These are phyloP conservation scores for Coemansia sp. DNA, from an alignment of 192 early-diverging fungal species.

Conservation along the genomic window DNA sequence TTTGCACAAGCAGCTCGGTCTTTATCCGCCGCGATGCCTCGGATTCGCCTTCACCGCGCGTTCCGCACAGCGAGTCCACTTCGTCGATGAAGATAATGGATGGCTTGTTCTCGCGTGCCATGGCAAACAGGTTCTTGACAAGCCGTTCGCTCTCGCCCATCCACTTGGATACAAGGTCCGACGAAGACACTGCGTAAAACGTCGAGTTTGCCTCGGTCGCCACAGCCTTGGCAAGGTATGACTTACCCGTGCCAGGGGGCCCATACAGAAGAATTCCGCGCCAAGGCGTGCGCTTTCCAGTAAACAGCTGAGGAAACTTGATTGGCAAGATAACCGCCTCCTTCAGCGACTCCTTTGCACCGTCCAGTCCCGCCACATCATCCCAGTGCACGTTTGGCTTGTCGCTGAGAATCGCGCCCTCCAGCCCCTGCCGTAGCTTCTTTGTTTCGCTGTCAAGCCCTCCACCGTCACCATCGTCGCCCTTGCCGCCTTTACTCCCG, in stretches of 20 bases:
- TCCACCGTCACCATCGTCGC: conserved; percentile 45
- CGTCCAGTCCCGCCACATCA: conserved; percentile 94
- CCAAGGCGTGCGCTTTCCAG: conserved; percentile 94
- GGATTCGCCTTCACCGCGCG: conserved; percentile 94
- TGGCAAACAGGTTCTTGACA: conserved; percentile 90
- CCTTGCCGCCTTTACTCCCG: conserved; percentile 13
- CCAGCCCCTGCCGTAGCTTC: conserved; percentile 67
- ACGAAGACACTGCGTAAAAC: conserved; percentile 96
- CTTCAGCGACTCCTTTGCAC: conserved; percentile 93
- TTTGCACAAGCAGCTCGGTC: conserved; percentile 97
- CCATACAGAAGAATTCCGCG: conserved; percentile 95
- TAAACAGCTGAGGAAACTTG: conserved; percentile 95
- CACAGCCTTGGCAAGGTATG: conserved; percentile 94
- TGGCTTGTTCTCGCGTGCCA: conserved; percentile 90
- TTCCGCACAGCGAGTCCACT: conserved; percentile 93
- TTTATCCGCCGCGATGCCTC: conserved; percentile 95
- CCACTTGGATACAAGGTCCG: conserved; percentile 99
- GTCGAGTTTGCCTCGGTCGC: conserved; percentile 96
- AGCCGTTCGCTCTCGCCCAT: conserved; percentile 97
- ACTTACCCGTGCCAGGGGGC: conserved; percentile 97
- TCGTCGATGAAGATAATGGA: conserved; percentile 99
- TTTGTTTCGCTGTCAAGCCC: conserved; percentile 76
- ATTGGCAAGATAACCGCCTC: conserved; percentile 99
- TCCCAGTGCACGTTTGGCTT: conserved; percentile 98
- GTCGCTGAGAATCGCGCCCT: conserved; percentile 86